phyloP scores from a whole-genome alignment of 2,329 filamentous ascomycete species.

The Tetracladium maxilliforme region DNA sequence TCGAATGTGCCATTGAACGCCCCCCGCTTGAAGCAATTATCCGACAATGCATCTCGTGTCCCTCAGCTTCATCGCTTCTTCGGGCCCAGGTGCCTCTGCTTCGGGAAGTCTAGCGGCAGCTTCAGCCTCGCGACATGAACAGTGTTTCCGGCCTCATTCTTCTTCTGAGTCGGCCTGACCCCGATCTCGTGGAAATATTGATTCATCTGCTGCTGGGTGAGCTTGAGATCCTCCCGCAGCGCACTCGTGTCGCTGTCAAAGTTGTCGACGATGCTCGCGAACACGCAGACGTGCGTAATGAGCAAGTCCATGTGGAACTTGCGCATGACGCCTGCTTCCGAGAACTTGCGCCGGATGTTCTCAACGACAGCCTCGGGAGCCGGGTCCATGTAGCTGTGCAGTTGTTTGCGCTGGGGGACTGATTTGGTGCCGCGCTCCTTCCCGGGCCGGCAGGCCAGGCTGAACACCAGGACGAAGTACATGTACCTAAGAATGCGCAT shows the following conservation, averaged over 20 bases:
- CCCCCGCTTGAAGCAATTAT: no score
- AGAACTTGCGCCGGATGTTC: constrained; percentile 55
- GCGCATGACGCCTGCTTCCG: constrained; percentile 45
- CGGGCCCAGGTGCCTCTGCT: constrained; percentile 22
- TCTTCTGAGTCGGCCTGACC: constrained; percentile 37
- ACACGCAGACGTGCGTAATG: constrained; percentile 57
- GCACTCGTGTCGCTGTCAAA: constrained; percentile 58
- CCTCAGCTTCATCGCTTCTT: constrained; percentile 15
- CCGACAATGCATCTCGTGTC: no score
- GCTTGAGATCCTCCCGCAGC: constrained; percentile 54
- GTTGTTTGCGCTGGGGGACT: constrained; percentile 46
- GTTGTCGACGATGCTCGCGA: constrained; percentile 58
- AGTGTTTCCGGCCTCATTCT: constrained; percentile 30
- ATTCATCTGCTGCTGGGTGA: constrained; percentile 56
- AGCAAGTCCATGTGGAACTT: constrained; percentile 61
- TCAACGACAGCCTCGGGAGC: constrained; percentile 49
- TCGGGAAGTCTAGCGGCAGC: constrained; percentile 74
- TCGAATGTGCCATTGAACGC: no score
- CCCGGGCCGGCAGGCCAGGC: constrained; percentile 28
- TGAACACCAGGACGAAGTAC: constrained; percentile 39
- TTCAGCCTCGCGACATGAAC: constrained; percentile 54
- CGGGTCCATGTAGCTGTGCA: constrained; percentile 38
- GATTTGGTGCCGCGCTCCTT: constrained; percentile 27
- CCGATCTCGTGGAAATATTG: constrained; percentile 68
- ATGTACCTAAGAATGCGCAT: constrained; percentile 47